Conservation (phyloP, 805 yeast genomes). For the Tetrapisispora pingtungensis region DNA sequence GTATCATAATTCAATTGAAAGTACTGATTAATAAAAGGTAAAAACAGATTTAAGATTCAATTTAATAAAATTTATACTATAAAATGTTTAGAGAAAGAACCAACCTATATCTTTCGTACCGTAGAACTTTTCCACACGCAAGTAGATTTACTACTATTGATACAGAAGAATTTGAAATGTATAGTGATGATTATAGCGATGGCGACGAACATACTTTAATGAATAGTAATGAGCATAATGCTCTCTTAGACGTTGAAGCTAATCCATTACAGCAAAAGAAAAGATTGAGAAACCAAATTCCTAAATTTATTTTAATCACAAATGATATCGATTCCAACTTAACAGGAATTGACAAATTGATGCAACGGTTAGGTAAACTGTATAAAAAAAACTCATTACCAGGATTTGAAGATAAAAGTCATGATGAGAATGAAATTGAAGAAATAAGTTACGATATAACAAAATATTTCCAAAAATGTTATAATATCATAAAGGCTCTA, state of each 20-base stretch:
- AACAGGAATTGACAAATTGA: constrained; percentile 39
- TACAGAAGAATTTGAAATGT: constrained; percentile 11
- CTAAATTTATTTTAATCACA: constrained; percentile 66
- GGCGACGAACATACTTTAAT: constrained; percentile 27
- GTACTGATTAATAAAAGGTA: too few species aligned
- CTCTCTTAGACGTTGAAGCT: constrained; percentile 17
- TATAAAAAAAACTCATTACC: constrained; percentile 81
- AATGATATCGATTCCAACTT: constrained; percentile 60
- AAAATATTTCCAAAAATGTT: constrained; percentile 66
- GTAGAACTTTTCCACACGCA: constrained; percentile 79
- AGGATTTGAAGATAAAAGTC: constrained; percentile 71
- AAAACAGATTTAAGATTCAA: too few species aligned
- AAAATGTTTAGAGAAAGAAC: constrained; percentile 88
- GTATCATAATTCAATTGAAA: too few species aligned
- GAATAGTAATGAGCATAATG: constrained; percentile 29
- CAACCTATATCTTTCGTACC: constrained; percentile 77
- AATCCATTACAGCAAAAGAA: background rate
- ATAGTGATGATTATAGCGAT: constrained; percentile 12
- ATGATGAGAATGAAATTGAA: constrained; percentile 72
- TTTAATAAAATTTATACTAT: too few species aligned
- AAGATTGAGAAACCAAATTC: constrained; percentile 49
- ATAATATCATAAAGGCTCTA: constrained; percentile 61
- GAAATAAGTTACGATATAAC: constrained; percentile 66
- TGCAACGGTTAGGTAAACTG: constrained; percentile 52
- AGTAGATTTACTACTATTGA: constrained; percentile 34